Evolutionary conservation across 2,329 filamentous ascomycete species (phyloP).

Genomic region (Cladosporium sp.): DNA sequence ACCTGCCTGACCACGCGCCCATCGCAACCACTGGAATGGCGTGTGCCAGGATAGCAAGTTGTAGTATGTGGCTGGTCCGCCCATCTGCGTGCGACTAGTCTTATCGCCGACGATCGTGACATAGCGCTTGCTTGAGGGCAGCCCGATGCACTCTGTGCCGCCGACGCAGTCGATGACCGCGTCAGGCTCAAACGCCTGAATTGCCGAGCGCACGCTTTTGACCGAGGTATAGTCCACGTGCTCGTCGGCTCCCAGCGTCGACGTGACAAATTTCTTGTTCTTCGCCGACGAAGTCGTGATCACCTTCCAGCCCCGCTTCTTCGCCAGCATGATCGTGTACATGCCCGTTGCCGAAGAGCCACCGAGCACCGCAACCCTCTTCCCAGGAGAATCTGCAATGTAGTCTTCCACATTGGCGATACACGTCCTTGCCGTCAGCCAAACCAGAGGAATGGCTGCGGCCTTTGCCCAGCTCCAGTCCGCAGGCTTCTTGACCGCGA

Average conservation of each 20-base stretch:
- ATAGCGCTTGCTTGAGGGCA: conserved; percentile 43
- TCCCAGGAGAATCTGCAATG: conserved; percentile 20
- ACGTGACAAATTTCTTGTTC: conserved; percentile 51
- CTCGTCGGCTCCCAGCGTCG: conserved; percentile 55
- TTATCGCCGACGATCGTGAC: conserved; percentile 38
- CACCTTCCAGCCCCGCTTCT: conserved; percentile 29
- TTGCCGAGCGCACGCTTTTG: conserved; percentile 41
- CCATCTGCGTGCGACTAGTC: conserved; percentile 28
- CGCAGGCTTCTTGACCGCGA: conserved; percentile 25
- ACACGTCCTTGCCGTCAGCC: conserved; percentile 28
- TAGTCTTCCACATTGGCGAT: conserved; percentile 24
- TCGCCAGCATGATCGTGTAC: conserved; percentile 28
- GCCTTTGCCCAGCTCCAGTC: conserved; percentile 28
- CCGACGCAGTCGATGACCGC: conserved; percentile 58
- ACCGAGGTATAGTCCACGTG: conserved; percentile 55
- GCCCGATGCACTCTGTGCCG: conserved; percentile 27
- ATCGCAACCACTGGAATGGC: conserved; percentile 25
- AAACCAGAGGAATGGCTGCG: conserved; percentile 28
- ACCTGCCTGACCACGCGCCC: conserved; percentile 35
- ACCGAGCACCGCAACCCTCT: conserved; percentile 28
- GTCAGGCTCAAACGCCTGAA: conserved; percentile 47
- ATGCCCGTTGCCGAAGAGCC: conserved; percentile 29
- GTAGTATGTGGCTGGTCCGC: conserved; percentile 28
- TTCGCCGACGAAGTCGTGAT: conserved; percentile 49
- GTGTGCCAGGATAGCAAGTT: conserved; percentile 20